Evolutionary conservation across 129 eudicot species (phyloP).

Genomic region (Chrysanthemum makinoi): DNA sequence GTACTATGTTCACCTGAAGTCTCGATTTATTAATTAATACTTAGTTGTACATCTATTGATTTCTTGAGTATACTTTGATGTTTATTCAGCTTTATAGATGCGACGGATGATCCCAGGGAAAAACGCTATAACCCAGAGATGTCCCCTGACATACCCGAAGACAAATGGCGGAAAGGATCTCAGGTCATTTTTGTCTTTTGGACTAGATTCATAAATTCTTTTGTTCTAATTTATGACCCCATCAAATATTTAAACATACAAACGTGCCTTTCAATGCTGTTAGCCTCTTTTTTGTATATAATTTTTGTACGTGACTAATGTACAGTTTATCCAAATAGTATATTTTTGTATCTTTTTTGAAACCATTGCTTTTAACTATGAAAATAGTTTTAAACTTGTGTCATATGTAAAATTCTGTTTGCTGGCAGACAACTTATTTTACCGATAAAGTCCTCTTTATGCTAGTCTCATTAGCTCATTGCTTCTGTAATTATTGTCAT

Average conservation of each 20-base stretch:
- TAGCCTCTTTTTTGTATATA: no score
- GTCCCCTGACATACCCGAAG: conserved; percentile 47
- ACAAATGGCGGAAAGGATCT: conserved; percentile 57
- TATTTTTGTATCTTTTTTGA: no score
- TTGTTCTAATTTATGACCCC: no score
- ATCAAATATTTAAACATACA: no score
- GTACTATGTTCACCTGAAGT: conserved; percentile 25
- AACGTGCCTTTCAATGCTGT: no score
- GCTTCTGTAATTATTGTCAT: neutral
- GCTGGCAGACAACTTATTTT: neutral
- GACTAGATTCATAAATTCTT: conserved; percentile 1
- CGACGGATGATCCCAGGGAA: conserved; percentile 27
- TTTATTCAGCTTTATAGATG: conserved; percentile 43
- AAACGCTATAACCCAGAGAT: conserved; percentile 42
- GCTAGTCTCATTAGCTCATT: neutral
- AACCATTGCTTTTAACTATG: no score
- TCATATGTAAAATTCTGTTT: neutral
- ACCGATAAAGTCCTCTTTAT: conserved; percentile 8
- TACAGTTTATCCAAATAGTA: no score
- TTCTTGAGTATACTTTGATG: neutral
- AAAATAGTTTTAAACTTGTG: neutral
- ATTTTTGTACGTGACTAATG: no score
- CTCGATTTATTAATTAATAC: neutral
- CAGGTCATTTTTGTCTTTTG: conserved; percentile 31
- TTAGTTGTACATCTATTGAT: neutral